Base-by-base conservation (phyloP, 2,329 filamentous ascomycete species). In the Verticillium dahliae region DNA sequence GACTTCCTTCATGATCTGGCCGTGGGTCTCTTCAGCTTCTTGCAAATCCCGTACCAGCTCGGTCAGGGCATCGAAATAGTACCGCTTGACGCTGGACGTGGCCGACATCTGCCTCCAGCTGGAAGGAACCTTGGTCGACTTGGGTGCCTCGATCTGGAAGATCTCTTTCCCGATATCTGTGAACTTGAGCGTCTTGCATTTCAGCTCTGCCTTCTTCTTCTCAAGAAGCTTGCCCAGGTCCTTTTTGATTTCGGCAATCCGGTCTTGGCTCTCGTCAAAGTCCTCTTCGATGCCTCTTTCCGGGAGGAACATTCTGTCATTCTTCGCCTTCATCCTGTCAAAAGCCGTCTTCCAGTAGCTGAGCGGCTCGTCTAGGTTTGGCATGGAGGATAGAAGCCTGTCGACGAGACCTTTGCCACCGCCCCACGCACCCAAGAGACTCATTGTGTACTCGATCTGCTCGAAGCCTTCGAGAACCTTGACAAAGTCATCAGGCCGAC, bases 21-120 rank as follows among this genome's bases (percentile, higher is more conserved):
- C 88, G 74, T 98, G 95, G 1, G 87, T 95, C 74, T 99, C 95
- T 71, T 97, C 93, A 1, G 92, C 91, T 76, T 99, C 95, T 71
- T 97, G 95, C 18, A 98, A 82, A 68, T 92, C 85, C 58, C 94
- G 89, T 27, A 99, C 92, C 2, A 97, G 84, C 34, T 84, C 81
- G 14, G 90, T 90, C 14, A 98, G 82, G 69, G 96, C 90, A 1
- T 88, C 84, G 67, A 93, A 96, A 78, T 98, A 99, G 79, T 94
- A 99, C 0, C 95, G 89, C 76, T 96, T 97, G 70, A 96, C 90
- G 61, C 89, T 87, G 65, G 90, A 86, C 0, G 95, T 98, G 0
- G 93, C 90, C 4, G 95, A 98, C 92, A 98, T 97, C 71, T 98
- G 94, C 65, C 92, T 88, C 93, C 95, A 99, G 68, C 80, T 85